Base-by-base conservation (phyloP, 2,329 filamentous ascomycete genomes). In the Phyllosticta citribraziliensis region DNA sequence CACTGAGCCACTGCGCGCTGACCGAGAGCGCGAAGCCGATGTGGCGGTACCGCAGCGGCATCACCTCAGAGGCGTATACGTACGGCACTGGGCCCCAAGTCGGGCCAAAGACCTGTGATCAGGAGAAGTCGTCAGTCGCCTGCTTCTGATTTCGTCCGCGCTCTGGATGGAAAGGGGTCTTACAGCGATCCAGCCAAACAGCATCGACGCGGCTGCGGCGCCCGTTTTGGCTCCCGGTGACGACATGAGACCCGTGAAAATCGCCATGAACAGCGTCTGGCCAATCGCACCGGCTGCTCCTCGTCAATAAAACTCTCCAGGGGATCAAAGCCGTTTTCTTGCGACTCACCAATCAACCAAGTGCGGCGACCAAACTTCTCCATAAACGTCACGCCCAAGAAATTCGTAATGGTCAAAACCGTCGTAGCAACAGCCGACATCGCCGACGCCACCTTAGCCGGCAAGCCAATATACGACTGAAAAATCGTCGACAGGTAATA, bases 21-120 rank as follows among this genome's bases (percentile, higher is more conserved):
- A 69, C 65, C 33, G 66, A 68, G 19, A 71, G 66, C n/a, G 66
- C 68, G 57, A 71, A 67, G 20, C 72, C 72, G 14, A 68, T 70
- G 58, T 73, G 71, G 52, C 72, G 69, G 63, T 73, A 68, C n/a
- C 68, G 68, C 5, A 74, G 67, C 1, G 71, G 72, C 66, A 71
- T 69, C 52, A 67, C 71, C 61, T 73, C 71, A 22, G 67, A 68
- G 30, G 66, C 66, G 63, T 73, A 73, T 14, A 72, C 66, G 61
- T 71, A 72, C 64, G 68, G 57, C 9, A 58, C 47, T 12, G 58
- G 58, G 27, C 58, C 33, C 33, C 33, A 40, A 12, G 51, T 19
- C 3, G 53, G 22, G 58, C 52, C 33, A 17, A 40, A 40, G 33
- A 40, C 27, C 47, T 63, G 53, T 47, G n/a, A 8, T 3, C 25